A percentile compares a stretch with the other conserved stretches of the same genome.
These are phyloP conservation scores for Fusarium coicis DNA, from an alignment of 2,329 filamentous ascomycete species.

Conservation along the genomic window DNA sequence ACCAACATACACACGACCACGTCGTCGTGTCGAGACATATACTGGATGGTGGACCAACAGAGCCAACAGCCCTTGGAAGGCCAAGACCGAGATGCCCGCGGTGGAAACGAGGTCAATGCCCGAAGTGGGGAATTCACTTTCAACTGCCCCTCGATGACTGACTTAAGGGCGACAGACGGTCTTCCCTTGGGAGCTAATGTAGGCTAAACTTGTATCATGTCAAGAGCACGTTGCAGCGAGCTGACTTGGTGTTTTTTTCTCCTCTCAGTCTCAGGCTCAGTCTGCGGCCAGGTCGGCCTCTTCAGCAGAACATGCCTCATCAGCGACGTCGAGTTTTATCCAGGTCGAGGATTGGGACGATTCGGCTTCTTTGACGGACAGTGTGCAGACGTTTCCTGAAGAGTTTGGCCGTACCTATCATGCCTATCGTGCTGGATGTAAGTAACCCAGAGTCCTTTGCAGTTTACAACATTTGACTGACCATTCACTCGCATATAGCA, in stretches of 20 bases:
- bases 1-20: background rate
- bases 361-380: slow-evolving; percentile 42
- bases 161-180: background rate
- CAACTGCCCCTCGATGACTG: background rate
- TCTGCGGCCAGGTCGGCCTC: background rate
- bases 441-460: slow-evolving; percentile 27
- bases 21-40: background rate
- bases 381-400: slow-evolving; percentile 51
- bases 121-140: slow-evolving; percentile 1
- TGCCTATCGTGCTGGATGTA: slow-evolving; percentile 58
- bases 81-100: background rate
- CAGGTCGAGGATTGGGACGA: background rate
- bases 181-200: background rate
- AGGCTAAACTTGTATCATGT: background rate
- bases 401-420: slow-evolving; percentile 58
- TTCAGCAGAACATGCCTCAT: background rate
- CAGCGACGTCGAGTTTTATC: background rate
- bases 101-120: background rate
- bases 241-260: background rate
- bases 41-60: background rate
- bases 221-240: background rate
- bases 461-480: background rate
- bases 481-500: slow-evolving; percentile 43
- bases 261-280: background rate
- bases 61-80: background rate